phyloP scores from a whole-genome alignment of 2,329 filamentous ascomycete genomes.

The Aureobasidium mangrovei region DNA sequence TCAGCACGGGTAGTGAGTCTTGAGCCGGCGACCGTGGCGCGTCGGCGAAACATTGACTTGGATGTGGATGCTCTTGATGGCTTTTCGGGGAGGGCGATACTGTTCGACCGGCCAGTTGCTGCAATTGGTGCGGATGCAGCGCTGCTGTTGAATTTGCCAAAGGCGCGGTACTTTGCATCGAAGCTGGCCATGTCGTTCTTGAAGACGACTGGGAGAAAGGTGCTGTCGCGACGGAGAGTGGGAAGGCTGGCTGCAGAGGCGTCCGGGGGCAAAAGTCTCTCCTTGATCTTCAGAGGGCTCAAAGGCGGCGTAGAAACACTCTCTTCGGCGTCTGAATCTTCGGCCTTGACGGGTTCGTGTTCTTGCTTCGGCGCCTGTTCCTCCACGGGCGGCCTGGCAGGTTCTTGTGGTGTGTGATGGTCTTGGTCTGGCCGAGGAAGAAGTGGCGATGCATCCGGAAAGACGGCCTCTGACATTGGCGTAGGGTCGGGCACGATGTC shows the following conservation, averaged over 20 bases:
- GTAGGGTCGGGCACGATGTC: not conserved
- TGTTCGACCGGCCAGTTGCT: not conserved
- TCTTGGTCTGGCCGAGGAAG: not conserved
- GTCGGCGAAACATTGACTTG: constrained; percentile 14
- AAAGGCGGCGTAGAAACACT: constrained; percentile 27
- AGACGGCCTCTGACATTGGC: not conserved
- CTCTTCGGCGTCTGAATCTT: not conserved
- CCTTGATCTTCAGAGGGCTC: constrained; percentile 35
- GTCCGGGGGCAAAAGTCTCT: constrained; percentile 40
- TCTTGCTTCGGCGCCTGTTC: not conserved
- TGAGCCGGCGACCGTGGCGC: not conserved
- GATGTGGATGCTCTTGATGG: not conserved
- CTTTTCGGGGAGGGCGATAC: constrained; percentile 17
- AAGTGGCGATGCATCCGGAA: not conserved
- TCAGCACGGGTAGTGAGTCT: not conserved
- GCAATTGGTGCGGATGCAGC: not conserved
- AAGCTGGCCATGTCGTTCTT: constrained; percentile 38
- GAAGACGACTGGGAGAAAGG: constrained; percentile 46
- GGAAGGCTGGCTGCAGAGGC: constrained; percentile 24
- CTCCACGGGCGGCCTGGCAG: not conserved
- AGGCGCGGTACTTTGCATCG: constrained; percentile 45
- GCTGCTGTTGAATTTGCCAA: constrained; percentile 35
- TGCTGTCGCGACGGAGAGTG: constrained; percentile 29
- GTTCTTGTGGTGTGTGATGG: not conserved
- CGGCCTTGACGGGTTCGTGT: not conserved